A percentile compares a stretch with the other conserved stretches of the same genome.
Conservation (phyloP, 345 rosid genomes). For the Arabis alpina region DNA sequence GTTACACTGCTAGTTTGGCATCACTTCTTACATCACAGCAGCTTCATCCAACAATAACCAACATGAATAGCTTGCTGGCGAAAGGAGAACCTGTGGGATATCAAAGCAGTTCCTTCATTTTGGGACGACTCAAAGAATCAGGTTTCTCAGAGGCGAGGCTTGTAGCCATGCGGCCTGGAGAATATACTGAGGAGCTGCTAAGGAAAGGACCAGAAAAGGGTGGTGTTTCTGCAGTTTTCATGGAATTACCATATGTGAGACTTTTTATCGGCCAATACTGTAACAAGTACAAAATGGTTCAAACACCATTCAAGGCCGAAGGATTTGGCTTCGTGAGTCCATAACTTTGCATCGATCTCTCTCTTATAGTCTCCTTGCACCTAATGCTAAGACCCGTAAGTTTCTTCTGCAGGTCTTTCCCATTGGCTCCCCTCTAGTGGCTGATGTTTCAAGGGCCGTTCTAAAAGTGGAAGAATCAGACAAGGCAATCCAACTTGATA, state of each 20-base stretch:
- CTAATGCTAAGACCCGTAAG: not conserved
- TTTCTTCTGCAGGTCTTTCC: constrained; percentile 47
- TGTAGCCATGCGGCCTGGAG: not conserved
- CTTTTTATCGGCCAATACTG: constrained; percentile 45
- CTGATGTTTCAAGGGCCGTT: constrained; percentile 51
- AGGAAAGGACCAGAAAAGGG: constrained; percentile 43
- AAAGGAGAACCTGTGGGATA: constrained; percentile 52
- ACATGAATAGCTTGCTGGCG: constrained; percentile 43
- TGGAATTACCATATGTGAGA: constrained; percentile 44
- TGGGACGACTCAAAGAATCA: constrained; percentile 35
- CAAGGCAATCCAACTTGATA: constrained; percentile 40
- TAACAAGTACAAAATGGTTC: constrained; percentile 43
- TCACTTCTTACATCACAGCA: constrained; percentile 62
- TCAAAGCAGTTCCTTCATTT: constrained; percentile 42
- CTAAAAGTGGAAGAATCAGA: constrained; percentile 45
- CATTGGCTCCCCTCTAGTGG: constrained; percentile 48
- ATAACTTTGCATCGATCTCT: not conserved
- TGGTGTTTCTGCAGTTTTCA: constrained; percentile 48
- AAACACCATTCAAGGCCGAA: constrained; percentile 39
- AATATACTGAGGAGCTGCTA: constrained; percentile 46
- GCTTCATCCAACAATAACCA: constrained; percentile 52
- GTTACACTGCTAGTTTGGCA: constrained; percentile 71
- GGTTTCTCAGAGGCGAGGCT: constrained; percentile 38
- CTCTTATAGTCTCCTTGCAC: not conserved
- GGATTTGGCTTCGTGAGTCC: constrained; percentile 56